Base-by-base conservation (phyloP, 1,139 yeast genomes). In the Blastobotrys malaysiensis region DNA sequence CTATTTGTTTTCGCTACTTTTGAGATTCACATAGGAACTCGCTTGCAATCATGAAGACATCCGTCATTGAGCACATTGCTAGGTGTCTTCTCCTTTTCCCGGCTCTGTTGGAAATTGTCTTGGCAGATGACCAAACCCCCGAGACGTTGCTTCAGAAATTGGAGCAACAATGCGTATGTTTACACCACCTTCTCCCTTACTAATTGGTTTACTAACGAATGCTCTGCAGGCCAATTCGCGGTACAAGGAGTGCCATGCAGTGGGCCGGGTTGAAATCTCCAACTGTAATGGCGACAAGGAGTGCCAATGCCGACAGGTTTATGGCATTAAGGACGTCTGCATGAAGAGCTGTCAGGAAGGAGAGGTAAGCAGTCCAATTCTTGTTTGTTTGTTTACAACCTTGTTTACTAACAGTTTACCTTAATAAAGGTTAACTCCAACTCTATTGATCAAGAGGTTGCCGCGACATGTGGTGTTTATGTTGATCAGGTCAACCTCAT, bases 251-350 rank as follows among this genome's bases (percentile, higher is more conserved):
- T 53, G 56, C 27, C 45, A 50, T 19, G 31, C 51, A 14, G 44
- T 27, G 5, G 53, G 46, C 7, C 39, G n/a, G 16, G 14, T 16
- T 7, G 39, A 31, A 31, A 31, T 31, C 7, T 14, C 39, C 3
- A 31, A 31, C 16, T 31, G 39, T 31, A 22, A 36, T 18, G 54
- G 48, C 19, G 67, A 65, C 45, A 7, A 53, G 31, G 52, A 52
- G 19, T 67, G 71, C 56, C 63, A 61, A 45, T 65, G 66, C 50
- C 55, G 56, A 22, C 59, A 54, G 27, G 48, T 63, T 16, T 50
- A 57, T 46, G 63, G 59, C 9, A 46, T 63, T 16, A 48, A 54
- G 20, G 59, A 59, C 24, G 59, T 59, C 21, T 63, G 66, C 47
- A 54, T 63, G n/a, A 56, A 56, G 24, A 54, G 57, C 26, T 63